phyloP scores from a whole-genome alignment of 768 basidiomycete species.

The Sporobolomyces roseus region DNA sequence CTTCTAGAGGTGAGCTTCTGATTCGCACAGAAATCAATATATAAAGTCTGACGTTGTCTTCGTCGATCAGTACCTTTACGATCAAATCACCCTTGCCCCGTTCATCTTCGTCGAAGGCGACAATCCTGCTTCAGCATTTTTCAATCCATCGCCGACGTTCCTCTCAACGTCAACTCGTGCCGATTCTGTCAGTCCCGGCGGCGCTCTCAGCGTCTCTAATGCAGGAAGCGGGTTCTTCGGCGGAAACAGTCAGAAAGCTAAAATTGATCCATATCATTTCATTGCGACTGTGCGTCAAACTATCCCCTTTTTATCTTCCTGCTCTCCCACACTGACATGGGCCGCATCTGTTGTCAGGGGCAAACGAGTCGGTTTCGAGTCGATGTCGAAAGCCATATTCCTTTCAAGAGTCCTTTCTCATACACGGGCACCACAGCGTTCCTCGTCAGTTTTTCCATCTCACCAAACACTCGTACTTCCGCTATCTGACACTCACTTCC shows the following conservation, averaged over 20 bases:
- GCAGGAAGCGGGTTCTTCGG: slow-evolving; percentile 44
- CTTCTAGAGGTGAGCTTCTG: slow-evolving; percentile 71
- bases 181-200: slow-evolving; percentile 7
- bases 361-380: slow-evolving; percentile 29
- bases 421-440: slow-evolving; percentile 47
- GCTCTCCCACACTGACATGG: neutral
- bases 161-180: slow-evolving; percentile 10
- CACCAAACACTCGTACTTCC: neutral
- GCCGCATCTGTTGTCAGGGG: neutral
- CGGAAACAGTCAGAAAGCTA: slow-evolving; percentile 59
- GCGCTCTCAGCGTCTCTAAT: slow-evolving; percentile 34
- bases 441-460: slow-evolving; percentile 34
- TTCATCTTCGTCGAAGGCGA: slow-evolving; percentile 83
- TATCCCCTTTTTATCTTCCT: neutral
- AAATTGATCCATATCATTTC: slow-evolving; percentile 86
- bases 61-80: slow-evolving; percentile 73
- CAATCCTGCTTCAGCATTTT: slow-evolving; percentile 55
- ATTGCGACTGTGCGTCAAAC: slow-evolving; percentile 71
- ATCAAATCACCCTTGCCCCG: slow-evolving; percentile 91
- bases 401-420: slow-evolving; percentile 48
- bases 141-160: slow-evolving; percentile 12
- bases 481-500: neutral
- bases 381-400: slow-evolving; percentile 47
- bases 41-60: neutral
- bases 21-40: neutral